Conservation (phyloP, 306 rosid genomes). For the Fagus sylvatica region DNA sequence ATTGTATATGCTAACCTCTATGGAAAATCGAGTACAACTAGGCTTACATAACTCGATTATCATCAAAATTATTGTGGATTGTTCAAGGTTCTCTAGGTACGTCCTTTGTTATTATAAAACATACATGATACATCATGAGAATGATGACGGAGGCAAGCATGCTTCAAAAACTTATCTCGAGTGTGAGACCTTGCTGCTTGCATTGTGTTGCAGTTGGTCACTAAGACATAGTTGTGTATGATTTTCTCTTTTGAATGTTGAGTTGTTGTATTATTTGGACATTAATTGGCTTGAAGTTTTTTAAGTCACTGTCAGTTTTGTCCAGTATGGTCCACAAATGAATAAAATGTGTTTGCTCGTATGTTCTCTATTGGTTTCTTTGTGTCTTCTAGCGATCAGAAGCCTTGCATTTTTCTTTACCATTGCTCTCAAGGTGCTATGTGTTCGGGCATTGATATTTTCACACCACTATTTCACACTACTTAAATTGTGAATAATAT, state of each 20-base stretch:
- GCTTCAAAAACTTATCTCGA: conserved; percentile 4
- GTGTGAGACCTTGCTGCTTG: neutral
- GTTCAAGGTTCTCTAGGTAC: conserved; percentile 1
- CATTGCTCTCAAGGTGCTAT: neutral
- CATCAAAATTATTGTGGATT: conserved; percentile 1
- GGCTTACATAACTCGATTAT: conserved; percentile 7
- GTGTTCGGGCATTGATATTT: too few relatives aligned
- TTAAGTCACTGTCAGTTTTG: conserved; percentile 19
- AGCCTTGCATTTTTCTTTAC: neutral
- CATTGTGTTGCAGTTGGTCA: neutral
- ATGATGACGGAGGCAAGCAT: neutral
- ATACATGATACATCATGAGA: neutral
- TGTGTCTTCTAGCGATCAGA: neutral
- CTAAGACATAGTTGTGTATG: neutral
- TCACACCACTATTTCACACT: too few relatives aligned
- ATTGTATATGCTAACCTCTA: conserved; percentile 68
- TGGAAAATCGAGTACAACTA: conserved; percentile 55
- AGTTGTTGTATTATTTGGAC: conserved; percentile 15
- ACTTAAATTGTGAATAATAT: too few relatives aligned
- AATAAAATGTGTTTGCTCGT: conserved; percentile 4
- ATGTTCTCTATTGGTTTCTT: neutral
- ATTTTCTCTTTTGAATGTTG: conserved; percentile 8
- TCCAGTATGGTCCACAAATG: conserved; percentile 1
- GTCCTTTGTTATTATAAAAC: neutral
- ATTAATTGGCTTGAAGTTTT: conserved; percentile 10